A percentile compares a stretch with the other conserved stretches of the same genome.
These are phyloP conservation scores for Saprolegnia parasitica DNA, from an alignment of 352 stramenopile species.

Conservation along the genomic window DNA sequence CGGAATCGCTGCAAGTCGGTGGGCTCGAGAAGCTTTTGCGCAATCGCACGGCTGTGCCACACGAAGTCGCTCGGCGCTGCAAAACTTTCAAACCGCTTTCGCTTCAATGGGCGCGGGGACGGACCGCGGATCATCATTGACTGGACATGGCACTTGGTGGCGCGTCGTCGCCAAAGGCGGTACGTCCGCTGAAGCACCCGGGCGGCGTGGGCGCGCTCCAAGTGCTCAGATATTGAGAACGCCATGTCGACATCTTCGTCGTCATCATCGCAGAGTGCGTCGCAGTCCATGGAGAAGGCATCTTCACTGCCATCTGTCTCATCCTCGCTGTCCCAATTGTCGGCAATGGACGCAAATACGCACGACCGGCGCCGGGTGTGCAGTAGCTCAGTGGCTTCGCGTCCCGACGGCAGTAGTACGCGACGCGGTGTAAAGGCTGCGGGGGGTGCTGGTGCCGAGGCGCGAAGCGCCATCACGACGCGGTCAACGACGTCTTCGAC, in stretches of 20 bases:
- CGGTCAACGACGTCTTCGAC: conserved; percentile 20
- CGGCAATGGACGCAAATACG: conserved; percentile 19
- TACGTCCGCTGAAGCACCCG: conserved; percentile 1
- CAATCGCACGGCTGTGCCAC: neutral
- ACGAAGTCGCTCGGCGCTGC: neutral
- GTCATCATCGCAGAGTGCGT: neutral
- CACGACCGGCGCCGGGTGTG: conserved; percentile 6
- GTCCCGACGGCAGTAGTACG: neutral
- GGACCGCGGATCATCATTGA: neutral
- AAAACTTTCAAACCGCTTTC: conserved; percentile 11
- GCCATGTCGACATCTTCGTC: conserved; percentile 5
- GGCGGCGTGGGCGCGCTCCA: neutral
- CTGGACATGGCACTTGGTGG: neutral
- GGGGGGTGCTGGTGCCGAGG: neutral
- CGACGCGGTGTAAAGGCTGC: neutral
- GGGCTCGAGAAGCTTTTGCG: conserved; percentile 1
- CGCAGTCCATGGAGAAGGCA: conserved; percentile 2
- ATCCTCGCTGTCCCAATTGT: conserved; percentile 23
- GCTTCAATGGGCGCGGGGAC: conserved; percentile 14
- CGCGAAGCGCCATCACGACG: conserved; percentile 6
- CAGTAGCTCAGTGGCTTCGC: neutral
- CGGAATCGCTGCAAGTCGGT: conserved; percentile 1
- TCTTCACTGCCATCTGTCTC: conserved; percentile 28
- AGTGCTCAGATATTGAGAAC: neutral
- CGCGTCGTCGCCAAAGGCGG: neutral